Base-by-base conservation (phyloP, 805 yeast genomes). In the Ogataea nonfermentans region DNA sequence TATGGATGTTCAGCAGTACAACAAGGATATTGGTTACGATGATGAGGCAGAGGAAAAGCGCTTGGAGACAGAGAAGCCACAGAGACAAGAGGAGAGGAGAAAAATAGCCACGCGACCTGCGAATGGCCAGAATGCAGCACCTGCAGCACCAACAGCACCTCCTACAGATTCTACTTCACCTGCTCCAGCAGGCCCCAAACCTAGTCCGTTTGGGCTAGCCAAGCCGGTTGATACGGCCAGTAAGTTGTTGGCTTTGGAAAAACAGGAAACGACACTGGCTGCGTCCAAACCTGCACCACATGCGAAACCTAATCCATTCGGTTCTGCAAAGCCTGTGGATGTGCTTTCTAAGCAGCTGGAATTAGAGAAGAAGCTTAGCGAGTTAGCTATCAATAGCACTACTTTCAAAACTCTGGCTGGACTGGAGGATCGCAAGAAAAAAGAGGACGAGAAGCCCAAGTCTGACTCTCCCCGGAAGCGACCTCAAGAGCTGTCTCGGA, bases 321-420 rank as follows among this genome's bases (percentile, higher is more conserved):
- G 95, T 0, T 66, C 74, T 4, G 96, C 95, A 1, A 84, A 78
- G 62, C 95, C 95, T 2, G 91, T 87, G 5, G 95, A 87, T 59
- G 78, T 84, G 2, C 66, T 79, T 15, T 69, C 84, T 17, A 79
- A 76, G 48, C 78, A 76, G 49, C 63, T 70, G 32, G 91, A 84
- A 52, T 63, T 83, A 15, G 90, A 83, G 44, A 69, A 71, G 40
- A 62, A 63, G 40, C 57, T 76, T 41, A 54, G 62, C 10, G 56
- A 59, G 23, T 48, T 72, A 31, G 69, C 68, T 24, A 66, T 76
- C 22, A 76, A 73, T 43, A 66, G 68, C 35, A 74, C 79, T 2
- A 63, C 67, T 11, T 62, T 54, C 45, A 56, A 53, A 31, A 57
- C 64, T 1, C 24, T 58, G 23, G 62, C 57, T 3, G 47, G 52